Percentiles rank a stretch among this genome's conserved stretches.
Evolutionary conservation across 805 yeast genomes (phyloP).

Genomic region (Torulaspora gathmanii): DNA sequence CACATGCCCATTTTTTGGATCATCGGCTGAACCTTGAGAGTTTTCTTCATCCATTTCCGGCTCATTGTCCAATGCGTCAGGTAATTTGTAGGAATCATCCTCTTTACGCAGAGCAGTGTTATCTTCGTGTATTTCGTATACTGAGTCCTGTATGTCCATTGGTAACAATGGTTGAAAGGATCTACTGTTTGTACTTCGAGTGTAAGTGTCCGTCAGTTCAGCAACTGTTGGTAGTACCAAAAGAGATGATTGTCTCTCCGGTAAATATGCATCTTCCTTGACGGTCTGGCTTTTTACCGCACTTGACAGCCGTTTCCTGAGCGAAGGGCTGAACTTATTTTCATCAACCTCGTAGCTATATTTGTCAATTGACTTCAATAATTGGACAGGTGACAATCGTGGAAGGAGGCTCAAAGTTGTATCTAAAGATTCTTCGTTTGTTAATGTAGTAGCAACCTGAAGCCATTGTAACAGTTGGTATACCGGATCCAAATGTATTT

Average conservation of each 20-base stretch:
- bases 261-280: constrained; percentile 32
- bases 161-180: constrained; percentile 71
- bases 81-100: constrained; percentile 15
- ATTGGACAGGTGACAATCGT: constrained; percentile 60
- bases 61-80: constrained; percentile 10
- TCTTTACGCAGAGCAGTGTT: constrained; percentile 28
- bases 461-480: constrained; percentile 84
- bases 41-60: constrained; percentile 16
- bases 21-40: constrained; percentile 2
- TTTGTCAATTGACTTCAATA: constrained; percentile 63
- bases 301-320: constrained; percentile 36
- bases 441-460: constrained; percentile 73
- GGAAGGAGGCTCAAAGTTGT: constrained; percentile 51
- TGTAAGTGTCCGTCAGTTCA: constrained; percentile 71
- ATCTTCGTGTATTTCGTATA: constrained; percentile 61
- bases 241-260: constrained; percentile 50
- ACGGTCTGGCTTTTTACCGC: constrained; percentile 18
- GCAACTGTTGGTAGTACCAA: constrained; percentile 66
- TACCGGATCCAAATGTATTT: constrained; percentile 62
- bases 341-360: constrained; percentile 87
- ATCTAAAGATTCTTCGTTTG: constrained; percentile 57
- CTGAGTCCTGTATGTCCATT: constrained; percentile 58
- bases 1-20: constrained; percentile 43
- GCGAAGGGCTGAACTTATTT: constrained; percentile 52
- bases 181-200: constrained; percentile 44